Evolutionary conservation across 1,284 basidiomycete species (phyloP), one percentile per base, ranked within the genome.

Genomic region (Cryptococcus sp.): DNA sequence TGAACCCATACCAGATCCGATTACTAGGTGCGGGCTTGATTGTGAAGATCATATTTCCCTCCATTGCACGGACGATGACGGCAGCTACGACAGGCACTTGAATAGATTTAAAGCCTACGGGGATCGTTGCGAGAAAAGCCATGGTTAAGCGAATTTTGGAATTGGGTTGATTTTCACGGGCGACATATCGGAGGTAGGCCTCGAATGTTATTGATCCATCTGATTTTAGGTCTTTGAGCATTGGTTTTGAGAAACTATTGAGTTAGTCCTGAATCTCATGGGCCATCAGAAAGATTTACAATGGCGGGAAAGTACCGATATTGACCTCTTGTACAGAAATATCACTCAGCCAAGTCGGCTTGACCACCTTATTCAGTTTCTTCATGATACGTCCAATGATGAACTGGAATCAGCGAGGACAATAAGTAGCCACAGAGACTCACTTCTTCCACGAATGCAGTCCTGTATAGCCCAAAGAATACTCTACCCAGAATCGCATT

Each of bases 1-100:
- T 96, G 71, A 98, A 98, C 1, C 90, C 92, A 74, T 93, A 98
- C 96, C 94, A 98, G 51, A 98, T 81, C 31, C 94, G 86, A 70
- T 88, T 94, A 67, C 87, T 91, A 1, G 96, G 96, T 10, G 96
- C 92, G n/a, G 85, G 83, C 72, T 98, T 98, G 62, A 98, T 84
- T 68, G 88, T 88, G 62, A 98, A 77, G 19, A 93, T 77, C 44
- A 98, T 70, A 67, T 96, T 94, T 16, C 94, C 94, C 61, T 96
- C 90, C 21, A 98, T 75, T 62, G 89, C 86, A 60, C 87, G 85
- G 41, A 98, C 75, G 1, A 93, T 56, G 14, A 87, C 85, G 0
- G 93, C 91, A 10, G 98, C 79, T 0, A 91, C 88, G 31, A 98
- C 79, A 16, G 16, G 9, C 9, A 9, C 16, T 9, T 9, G 10